Percentiles rank a stretch among this genome's conserved stretches.
phyloP scores from a whole-genome alignment of 306 rosid species.

The Vicia sativa region DNA sequence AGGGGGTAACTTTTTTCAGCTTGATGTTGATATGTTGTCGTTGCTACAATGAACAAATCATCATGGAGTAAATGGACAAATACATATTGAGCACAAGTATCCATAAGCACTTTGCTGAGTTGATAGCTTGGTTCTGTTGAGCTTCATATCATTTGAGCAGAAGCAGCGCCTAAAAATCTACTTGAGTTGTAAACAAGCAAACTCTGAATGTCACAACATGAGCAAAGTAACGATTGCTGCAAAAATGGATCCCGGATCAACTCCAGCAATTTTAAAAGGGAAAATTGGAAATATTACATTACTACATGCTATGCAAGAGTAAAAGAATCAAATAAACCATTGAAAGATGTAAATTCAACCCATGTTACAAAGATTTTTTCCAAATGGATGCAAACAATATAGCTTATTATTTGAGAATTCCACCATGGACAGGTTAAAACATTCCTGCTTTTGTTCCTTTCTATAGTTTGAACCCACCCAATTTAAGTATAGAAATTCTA shows the following conservation, averaged over 20 bases:
- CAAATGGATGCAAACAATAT: constrained; percentile 28
- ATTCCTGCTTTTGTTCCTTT: constrained; percentile 5
- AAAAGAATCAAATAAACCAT: constrained; percentile 26
- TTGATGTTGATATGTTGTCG: constrained; percentile 17
- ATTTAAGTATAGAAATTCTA: constrained; percentile 12
- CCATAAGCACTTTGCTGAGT: constrained; percentile 30
- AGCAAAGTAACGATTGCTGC: constrained; percentile 34
- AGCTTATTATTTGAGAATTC: constrained; percentile 14
- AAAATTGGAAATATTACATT: constrained; percentile 20
- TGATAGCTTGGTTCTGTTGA: constrained; percentile 29
- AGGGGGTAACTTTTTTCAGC: constrained; percentile 32
- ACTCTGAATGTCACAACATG: constrained; percentile 21
- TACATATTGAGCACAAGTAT: constrained; percentile 30
- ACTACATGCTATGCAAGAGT: constrained; percentile 25
- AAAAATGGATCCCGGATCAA: constrained; percentile 26
- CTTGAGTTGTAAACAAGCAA: constrained; percentile 26
- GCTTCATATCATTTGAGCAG: constrained; percentile 34
- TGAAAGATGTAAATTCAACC: constrained; percentile 32
- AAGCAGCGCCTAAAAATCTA: constrained; percentile 26
- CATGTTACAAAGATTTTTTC: constrained; percentile 13
- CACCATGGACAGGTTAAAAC: constrained; percentile 15
- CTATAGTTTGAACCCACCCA: constrained; percentile 18
- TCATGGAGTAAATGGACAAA: constrained; percentile 27
- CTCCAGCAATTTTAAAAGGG: constrained; percentile 37
- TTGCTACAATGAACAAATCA: constrained; percentile 36